Conservation (phyloP, 768 basidiomycete genomes). For the Boletus edulis region DNA sequence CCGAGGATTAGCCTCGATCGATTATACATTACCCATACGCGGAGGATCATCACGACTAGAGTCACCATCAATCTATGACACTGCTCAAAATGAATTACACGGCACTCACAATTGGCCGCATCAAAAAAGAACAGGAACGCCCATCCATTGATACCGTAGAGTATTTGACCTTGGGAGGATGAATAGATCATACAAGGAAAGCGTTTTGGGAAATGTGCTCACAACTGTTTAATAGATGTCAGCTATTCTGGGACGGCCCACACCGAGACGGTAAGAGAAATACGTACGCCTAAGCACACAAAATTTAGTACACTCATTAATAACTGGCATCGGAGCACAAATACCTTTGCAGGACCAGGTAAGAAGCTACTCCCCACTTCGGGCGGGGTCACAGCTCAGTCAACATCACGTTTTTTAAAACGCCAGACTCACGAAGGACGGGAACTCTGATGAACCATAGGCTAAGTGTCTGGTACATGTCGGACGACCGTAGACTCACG, state of each 20-base stretch:
- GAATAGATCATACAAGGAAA: neutral
- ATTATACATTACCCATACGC: conserved; percentile 1
- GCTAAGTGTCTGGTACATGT: neutral
- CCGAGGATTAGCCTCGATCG: neutral
- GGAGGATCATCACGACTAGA: conserved; percentile 3
- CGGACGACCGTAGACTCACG: neutral
- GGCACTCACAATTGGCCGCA: conserved; percentile 2
- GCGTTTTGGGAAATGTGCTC: neutral
- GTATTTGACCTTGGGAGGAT: neutral
- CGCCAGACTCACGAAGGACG: neutral
- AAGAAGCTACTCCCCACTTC: conserved; percentile 2
- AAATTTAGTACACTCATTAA: neutral
- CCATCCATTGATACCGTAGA: neutral
- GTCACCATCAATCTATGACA: neutral
- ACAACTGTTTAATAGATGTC: neutral
- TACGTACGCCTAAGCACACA: neutral
- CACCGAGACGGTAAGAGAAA: neutral
- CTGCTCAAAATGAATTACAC: no score
- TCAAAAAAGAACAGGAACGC: neutral
- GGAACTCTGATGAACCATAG: neutral
- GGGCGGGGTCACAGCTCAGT: neutral
- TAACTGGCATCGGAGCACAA: neutral
- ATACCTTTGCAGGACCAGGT: neutral
- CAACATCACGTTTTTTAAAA: neutral
- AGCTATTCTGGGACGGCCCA: neutral